A percentile compares a stretch with the other conserved stretches of the same genome.
Conservation (phyloP, 2,329 filamentous ascomycete genomes). For the Ophiocordyceps polyrhachis-furcata region DNA sequence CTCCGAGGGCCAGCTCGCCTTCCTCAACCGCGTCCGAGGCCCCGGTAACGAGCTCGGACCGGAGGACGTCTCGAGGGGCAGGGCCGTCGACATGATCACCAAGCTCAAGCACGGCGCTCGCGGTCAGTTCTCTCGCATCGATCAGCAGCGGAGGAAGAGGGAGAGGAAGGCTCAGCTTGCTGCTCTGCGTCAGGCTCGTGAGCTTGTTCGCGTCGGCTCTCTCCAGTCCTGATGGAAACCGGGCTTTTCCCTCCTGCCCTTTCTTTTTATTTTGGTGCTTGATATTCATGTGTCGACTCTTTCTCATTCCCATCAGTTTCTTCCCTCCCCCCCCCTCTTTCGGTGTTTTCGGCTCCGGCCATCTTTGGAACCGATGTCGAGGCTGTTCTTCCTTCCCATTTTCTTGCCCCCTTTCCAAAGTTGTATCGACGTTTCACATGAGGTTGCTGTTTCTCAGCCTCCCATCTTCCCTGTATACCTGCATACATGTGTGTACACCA, state of each 20-base stretch:
- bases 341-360: too few species aligned
- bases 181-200: conserved; percentile 24
- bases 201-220: conserved; percentile 38
- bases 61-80: conserved; percentile 53
- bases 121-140: conserved; percentile 37
- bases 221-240: conserved; percentile 8
- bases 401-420: too few species aligned
- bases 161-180: conserved; percentile 17
- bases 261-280: background rate
- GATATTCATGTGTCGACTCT: too few species aligned
- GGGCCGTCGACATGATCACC: conserved; percentile 78
- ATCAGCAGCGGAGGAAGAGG: conserved; percentile 31
- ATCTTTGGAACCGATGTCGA: too few species aligned
- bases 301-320: too few species aligned
- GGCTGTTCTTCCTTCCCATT: too few species aligned
- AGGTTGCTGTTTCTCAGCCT: too few species aligned
- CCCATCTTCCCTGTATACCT: too few species aligned
- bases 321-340: too few species aligned
- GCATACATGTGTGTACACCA: too few species aligned
- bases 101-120: conserved; percentile 71
- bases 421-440: too few species aligned
- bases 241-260: background rate
- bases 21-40: conserved; percentile 47
- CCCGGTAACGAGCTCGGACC: conserved; percentile 28
- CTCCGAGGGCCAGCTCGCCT: conserved; percentile 43